A percentile compares a stretch with the other conserved stretches of the same genome.
These are phyloP conservation scores for Earliella scabrosa DNA, from an alignment of 1,284 basidiomycete genomes.

Conservation along the genomic window DNA sequence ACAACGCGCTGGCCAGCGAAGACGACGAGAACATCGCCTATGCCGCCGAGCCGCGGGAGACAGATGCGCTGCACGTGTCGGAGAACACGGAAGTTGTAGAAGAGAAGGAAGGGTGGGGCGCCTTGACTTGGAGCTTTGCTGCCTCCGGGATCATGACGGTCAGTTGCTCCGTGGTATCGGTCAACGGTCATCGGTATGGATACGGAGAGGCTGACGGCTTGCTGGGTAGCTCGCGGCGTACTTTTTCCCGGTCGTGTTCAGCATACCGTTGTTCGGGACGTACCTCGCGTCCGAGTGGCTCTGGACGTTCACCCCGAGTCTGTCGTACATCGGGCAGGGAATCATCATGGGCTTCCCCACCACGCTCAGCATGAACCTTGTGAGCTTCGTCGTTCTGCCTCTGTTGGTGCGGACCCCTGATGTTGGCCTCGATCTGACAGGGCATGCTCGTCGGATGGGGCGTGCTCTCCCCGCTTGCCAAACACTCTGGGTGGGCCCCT, in stretches of 20 bases:
- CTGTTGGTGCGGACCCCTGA: neutral
- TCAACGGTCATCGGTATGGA: neutral
- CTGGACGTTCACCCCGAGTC: conserved; percentile 93
- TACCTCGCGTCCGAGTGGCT: conserved; percentile 89
- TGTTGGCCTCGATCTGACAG: conserved; percentile 35
- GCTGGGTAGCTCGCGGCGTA: conserved; percentile 80
- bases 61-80: conserved; percentile 13
- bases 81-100: conserved; percentile 19
- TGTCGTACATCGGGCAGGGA: conserved; percentile 92
- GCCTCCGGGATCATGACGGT: conserved; percentile 77
- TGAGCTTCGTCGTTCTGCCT: conserved; percentile 36
- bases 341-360: conserved; percentile 99
- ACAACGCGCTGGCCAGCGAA: conserved; percentile 47
- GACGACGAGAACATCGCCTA: conserved; percentile 34
- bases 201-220: conserved; percentile 49
- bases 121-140: conserved; percentile 76
- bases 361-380: conserved; percentile 90
- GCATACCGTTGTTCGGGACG: conserved; percentile 88
- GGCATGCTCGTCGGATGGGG: conserved; percentile 98
- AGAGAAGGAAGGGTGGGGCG: conserved; percentile 65
- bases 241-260: conserved; percentile 90
- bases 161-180: conserved; percentile 38
- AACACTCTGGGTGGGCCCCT: conserved; percentile 86
- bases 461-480: conserved; percentile 86
- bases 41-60: conserved; percentile 14